Percentiles rank a stretch among this genome's conserved stretches.
Conservation (phyloP, 352 stramenopile species). For the Pythium utonaiense region DNA sequence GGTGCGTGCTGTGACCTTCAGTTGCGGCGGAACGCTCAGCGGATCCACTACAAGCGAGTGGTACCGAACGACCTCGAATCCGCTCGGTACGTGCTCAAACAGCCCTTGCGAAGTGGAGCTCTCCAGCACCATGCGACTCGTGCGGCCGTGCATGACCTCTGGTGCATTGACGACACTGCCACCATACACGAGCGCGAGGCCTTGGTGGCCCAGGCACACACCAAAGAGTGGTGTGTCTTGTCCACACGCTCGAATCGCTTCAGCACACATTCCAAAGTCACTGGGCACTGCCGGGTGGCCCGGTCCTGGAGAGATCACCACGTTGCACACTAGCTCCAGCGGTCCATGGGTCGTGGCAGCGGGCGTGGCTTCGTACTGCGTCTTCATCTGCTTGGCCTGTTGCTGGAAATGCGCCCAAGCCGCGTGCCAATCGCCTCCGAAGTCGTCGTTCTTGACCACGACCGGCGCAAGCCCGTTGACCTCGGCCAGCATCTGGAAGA, state of each 20-base stretch:
- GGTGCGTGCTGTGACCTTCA: conserved; percentile 64
- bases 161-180: conserved; percentile 72
- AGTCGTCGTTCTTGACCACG: conserved; percentile 93
- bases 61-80: conserved; percentile 94
- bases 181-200: conserved; percentile 89
- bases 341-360: background rate
- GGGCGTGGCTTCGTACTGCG: conserved; percentile 3
- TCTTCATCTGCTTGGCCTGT: conserved; percentile 24
- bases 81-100: conserved; percentile 57
- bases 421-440: conserved; percentile 55
- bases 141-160: conserved; percentile 93
- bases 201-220: conserved; percentile 97
- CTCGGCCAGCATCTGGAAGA: conserved; percentile 92
- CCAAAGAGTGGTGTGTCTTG: conserved; percentile 87
- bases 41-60: conserved; percentile 92
- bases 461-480: conserved; percentile 85
- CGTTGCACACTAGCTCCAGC: conserved; percentile 48
- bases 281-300: conserved; percentile 68
- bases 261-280: conserved; percentile 89
- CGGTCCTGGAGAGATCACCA: conserved; percentile 90
- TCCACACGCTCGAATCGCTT: conserved; percentile 48
- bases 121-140: conserved; percentile 67
- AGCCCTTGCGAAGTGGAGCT: conserved; percentile 28
- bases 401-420: conserved; percentile 54
- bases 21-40: conserved; percentile 29